A percentile compares a stretch with the other conserved stretches of the same genome.
phyloP scores from a whole-genome alignment of 148 eudicot species.

The Persicaria tinctoria region DNA sequence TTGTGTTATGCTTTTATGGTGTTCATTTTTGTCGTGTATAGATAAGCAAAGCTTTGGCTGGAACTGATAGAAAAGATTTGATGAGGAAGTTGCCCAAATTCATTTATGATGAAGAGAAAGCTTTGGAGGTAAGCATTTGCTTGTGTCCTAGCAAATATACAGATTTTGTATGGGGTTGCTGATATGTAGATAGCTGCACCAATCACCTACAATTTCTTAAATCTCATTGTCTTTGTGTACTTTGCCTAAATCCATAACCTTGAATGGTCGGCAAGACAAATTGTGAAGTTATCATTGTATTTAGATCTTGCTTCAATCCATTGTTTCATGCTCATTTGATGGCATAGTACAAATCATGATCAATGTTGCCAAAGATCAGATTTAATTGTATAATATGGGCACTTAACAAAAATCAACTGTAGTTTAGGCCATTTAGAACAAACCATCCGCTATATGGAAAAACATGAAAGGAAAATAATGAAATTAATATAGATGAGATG shows the following conservation, averaged over 20 bases:
- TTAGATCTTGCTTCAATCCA: not conserved
- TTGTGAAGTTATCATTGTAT: not conserved
- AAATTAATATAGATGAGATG: not conserved
- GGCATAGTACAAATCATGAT: not conserved
- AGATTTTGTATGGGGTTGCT: not conserved
- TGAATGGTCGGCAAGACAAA: not conserved
- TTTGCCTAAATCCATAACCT: not conserved
- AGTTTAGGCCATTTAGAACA: not conserved
- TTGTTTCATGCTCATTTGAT: not conserved
- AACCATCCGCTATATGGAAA: not conserved
- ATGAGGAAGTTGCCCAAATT: constrained; percentile 79
- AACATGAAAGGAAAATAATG: not conserved
- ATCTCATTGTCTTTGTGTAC: not conserved
- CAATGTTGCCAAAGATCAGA: not conserved
- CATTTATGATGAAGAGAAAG: constrained; percentile 84
- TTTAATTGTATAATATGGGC: not conserved
- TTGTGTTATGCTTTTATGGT: constrained; percentile 12
- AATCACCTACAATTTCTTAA: not conserved
- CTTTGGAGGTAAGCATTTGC: constrained; percentile 55
- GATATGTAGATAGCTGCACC: constrained; percentile 1
- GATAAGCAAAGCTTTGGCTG: constrained; percentile 83
- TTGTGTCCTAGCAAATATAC: not conserved
- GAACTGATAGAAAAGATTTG: constrained; percentile 72
- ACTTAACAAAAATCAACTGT: not conserved
- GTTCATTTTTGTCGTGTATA: constrained; percentile 14